Base-by-base conservation (phyloP, 176 grass and related monocot genomes). In the Raddia guianensis region DNA sequence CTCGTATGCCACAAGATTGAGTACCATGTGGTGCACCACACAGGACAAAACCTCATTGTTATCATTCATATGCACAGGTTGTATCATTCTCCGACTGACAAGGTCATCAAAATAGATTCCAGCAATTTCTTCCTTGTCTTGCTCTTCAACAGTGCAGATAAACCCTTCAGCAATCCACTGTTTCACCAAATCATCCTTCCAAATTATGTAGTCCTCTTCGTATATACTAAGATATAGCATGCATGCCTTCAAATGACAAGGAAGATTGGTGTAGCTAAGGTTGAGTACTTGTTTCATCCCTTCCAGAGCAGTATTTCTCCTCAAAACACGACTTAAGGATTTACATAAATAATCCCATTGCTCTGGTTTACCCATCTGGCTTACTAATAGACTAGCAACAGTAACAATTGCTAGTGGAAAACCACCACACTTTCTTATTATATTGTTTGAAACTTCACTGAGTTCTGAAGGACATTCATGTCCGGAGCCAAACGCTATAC, bases 151-250 rank as follows among this genome's bases (percentile, higher is more conserved):
- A 48, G 50, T 13, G 43, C 1, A 13, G 45, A 82, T 42, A 58
- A 80, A 80, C 0, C 18, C 78, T 80, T 70, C 78, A 35, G 20
- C 65, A 34, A 80, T 60, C 78, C 78, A 80, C 33, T 69, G 63
- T n/a, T 21, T 46, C 13, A 80, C 12, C 52, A 80, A 80, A 46
- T 69, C 64, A 6, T 80, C 51, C 37, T 14, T 80, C 18, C 13
- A 32, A 57, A 70, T 33, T 18, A 56, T 4, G 12, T 80, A 70
- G 35, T 59, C 66, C 51, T 70, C 78, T 11, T 50, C 37, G 34
- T 57, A 80, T 32, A 68, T 27, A 58, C 11, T 48, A 13, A 76
- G 40, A 61, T 76, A 76, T 4, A 59, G 12, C 37, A 76, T 27
- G 55, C 73, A 76, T 45, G 10, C 20, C n/a, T 76, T 76, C n/a